These are phyloP conservation scores for Ormosia semicastrata DNA, from an alignment of 306 rosid species.

Conservation along the genomic window DNA sequence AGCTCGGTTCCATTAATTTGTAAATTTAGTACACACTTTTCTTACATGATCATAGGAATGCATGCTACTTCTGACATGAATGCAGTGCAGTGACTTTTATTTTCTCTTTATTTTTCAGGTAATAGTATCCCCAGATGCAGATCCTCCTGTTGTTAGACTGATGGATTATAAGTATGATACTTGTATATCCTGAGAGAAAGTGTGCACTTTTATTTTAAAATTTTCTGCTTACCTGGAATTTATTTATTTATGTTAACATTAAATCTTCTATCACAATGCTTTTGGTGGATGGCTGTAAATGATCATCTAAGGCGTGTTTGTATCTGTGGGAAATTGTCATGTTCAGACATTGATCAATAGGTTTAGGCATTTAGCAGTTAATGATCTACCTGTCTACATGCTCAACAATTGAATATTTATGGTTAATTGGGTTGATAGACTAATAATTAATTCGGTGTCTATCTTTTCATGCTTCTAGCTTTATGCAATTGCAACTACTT, in stretches of 20 bases:
- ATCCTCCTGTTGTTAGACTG: conserved; percentile 92
- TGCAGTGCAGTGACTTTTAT: background rate
- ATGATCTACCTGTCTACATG: background rate
- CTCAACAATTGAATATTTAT: background rate
- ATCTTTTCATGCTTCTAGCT: background rate
- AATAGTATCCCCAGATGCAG: conserved; percentile 87
- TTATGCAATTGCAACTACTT: background rate
- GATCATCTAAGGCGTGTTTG: background rate
- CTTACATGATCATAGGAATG: background rate
- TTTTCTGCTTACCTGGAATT: background rate
- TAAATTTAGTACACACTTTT: background rate
- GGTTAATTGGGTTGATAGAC: background rate
- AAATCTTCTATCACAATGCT: background rate
- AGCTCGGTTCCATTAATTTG: background rate
- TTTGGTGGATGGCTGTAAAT: background rate
- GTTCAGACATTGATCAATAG: background rate
- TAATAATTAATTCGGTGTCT: background rate
- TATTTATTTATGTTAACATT: background rate
- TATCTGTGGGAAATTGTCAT: background rate
- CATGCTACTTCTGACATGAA: background rate
- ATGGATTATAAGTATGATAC: conserved; percentile 80
- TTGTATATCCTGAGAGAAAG: background rate
- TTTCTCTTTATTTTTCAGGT: conserved; percentile 53
- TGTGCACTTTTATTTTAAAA: background rate
- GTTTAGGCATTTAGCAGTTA: background rate